Conservation (phyloP, 2,329 filamentous ascomycete species). For the Myriosclerotinia curreyana region DNA sequence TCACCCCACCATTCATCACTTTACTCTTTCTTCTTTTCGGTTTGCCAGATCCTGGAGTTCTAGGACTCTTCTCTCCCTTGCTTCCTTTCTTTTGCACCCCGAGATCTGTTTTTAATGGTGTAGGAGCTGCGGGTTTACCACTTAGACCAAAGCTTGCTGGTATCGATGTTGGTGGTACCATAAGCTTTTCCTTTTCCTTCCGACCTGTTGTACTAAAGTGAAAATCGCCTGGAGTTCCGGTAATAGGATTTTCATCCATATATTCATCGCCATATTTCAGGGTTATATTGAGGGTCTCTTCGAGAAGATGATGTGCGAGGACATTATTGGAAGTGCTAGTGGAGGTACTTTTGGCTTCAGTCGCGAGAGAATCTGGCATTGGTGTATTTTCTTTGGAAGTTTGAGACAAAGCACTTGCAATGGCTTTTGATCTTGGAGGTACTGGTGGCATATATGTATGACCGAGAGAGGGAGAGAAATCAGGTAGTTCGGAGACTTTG, state of each 20-base stretch:
- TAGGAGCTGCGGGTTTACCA: slow-evolving; percentile 24
- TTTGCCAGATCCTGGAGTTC: slow-evolving; percentile 39
- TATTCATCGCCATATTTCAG: slow-evolving; percentile 61
- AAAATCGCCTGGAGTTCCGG: slow-evolving; percentile 63
- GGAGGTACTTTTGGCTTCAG: slow-evolving; percentile 21
- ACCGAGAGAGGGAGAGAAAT: slow-evolving; percentile 52
- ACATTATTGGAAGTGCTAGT: slow-evolving; percentile 27
- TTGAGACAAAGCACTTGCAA: slow-evolving; percentile 33
- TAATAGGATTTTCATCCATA: slow-evolving; percentile 67
- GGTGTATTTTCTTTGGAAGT: slow-evolving; percentile 45
- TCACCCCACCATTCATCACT: slow-evolving; percentile 28
- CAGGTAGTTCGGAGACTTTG: slow-evolving; percentile 37
- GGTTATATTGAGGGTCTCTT: slow-evolving; percentile 57
- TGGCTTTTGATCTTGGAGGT: slow-evolving; percentile 25
- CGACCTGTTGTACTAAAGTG: slow-evolving; percentile 61
- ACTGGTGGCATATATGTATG: slow-evolving; percentile 39
- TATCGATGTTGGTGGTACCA: slow-evolving; percentile 27
- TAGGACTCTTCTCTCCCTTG: slow-evolving; percentile 38
- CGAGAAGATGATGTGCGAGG: slow-evolving; percentile 41
- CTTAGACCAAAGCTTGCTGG: slow-evolving; percentile 26
- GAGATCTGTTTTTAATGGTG: slow-evolving; percentile 33
- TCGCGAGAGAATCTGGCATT: slow-evolving; percentile 42
- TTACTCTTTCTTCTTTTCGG: slow-evolving; percentile 42
- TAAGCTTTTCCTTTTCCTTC: slow-evolving; percentile 36
- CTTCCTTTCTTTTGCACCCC: slow-evolving; percentile 34